Evolutionary conservation across 345 rosid genomes (phyloP).

Genomic region (Brassica rapa): DNA sequence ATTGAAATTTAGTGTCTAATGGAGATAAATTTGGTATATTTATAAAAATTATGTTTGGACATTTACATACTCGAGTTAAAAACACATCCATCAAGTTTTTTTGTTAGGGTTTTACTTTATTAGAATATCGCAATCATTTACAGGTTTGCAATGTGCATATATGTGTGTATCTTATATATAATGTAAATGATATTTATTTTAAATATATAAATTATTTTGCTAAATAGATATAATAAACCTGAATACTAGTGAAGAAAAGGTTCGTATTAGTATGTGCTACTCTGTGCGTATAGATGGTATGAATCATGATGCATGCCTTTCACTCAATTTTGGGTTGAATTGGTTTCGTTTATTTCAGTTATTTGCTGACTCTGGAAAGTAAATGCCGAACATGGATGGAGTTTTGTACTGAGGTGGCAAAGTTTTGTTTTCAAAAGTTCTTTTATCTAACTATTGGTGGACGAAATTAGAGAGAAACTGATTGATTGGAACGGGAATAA

Average conservation of each 20-base stretch:
- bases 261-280: neutral
- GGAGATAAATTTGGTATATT: neutral
- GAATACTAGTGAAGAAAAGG: neutral
- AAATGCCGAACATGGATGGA: slow-evolving; percentile 11
- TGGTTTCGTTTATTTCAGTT: slow-evolving; percentile 4
- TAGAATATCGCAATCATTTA: neutral
- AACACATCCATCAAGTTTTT: neutral
- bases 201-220: neutral
- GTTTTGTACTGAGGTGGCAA: slow-evolving; percentile 2
- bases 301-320: neutral
- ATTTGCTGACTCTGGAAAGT: neutral
- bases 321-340: neutral
- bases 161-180: neutral
- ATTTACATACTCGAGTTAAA: neutral
- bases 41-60: neutral
- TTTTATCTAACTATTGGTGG: neutral
- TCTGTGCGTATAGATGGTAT: neutral
- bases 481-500: slow-evolving; percentile 33
- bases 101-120: neutral
- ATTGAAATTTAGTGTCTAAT: neutral
- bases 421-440: neutral
- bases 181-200: neutral
- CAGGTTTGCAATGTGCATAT: neutral
- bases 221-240: neutral
- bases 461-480: slow-evolving; percentile 8